Evolutionary conservation across 495 filamentous ascomycete genomes (phyloP).

Genomic region (Penicillium simplicissimum): DNA sequence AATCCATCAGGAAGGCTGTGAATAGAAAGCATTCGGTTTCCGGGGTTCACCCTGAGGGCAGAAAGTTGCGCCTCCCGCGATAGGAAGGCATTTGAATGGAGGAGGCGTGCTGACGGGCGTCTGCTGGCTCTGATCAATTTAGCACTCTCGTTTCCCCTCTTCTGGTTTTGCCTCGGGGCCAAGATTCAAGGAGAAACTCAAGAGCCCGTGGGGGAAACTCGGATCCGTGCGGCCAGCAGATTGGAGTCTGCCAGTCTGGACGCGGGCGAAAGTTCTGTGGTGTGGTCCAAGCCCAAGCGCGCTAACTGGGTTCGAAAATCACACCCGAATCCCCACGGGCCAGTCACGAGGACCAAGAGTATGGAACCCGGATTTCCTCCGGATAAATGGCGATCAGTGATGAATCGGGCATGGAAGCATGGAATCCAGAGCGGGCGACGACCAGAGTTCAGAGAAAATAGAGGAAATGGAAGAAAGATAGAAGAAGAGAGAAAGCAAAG

Average conservation of each 20-base stretch:
- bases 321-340: slow-evolving; percentile 1
- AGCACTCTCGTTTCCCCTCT: background rate
- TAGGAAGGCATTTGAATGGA: background rate
- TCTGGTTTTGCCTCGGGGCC: background rate
- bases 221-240: background rate
- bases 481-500: background rate
- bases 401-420: background rate
- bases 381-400: background rate
- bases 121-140: background rate
- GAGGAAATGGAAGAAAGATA: background rate
- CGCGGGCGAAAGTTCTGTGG: slow-evolving; percentile 1
- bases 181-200: background rate
- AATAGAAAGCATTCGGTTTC: background rate
- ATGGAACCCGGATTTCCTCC: background rate
- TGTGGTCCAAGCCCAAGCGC: background rate
- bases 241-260: too few relatives aligned
- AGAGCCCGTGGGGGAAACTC: background rate
- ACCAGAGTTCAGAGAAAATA: too few relatives aligned
- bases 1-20: background rate
- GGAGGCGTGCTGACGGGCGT: background rate
- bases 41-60: background rate
- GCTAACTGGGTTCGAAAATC: slow-evolving; percentile 9
- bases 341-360: background rate
- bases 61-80: background rate
- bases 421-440: background rate